Evolutionary conservation across 306 rosid species (phyloP), one percentile per base, ranked within the genome.

Genomic region (Casuarina glauca): DNA sequence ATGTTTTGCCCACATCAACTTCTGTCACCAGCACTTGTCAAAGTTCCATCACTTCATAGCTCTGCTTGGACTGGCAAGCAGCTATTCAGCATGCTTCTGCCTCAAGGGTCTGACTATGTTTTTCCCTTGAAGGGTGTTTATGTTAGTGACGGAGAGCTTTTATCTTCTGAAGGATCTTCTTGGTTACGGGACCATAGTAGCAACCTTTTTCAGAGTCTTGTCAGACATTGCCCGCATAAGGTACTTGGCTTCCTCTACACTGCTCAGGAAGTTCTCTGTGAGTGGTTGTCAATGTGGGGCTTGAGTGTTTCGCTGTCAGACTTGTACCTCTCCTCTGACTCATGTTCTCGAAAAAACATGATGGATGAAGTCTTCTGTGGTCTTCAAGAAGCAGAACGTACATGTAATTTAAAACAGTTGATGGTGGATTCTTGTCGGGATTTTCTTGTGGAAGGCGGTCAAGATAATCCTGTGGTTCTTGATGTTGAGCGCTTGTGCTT

Each of bases 221-320:
- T 89, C 50, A 86, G 87, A 69, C 87, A 83, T 67, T 82, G 76
- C 57, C 81, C 68, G 10, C 86, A 89, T 44, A 74, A 77, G 71
- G 79, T 87, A 69, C 86, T 95, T 62, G 90, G 90, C 66, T 74
- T 88, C 76, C 80, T 93, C 84, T 75, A 64, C 74, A 82, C 84
- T 55, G 96, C 97, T 4, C 97, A 93, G 69, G 83, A 80, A 72
- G 91, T 87, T 79, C 93, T 95, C 55, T 91, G 93, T 80, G 97
- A 95, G 80, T 91, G 99, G 97, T 76, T 93, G 78, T 89, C 96
- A 63, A 87, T 81, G 87, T 86, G 85, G 77, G 97, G 99, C 60
- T 91, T 95, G 74, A 95, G 96, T 62, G 97, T 93, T 77, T 95
- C 99, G 69, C 91, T 93, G 42, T 71, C 87, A n/a, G 98, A 95